A percentile compares a stretch with the other conserved stretches of the same genome.
Evolutionary conservation across 1,284 basidiomycete genomes (phyloP).

Genomic region (Irpex lacteus): DNA sequence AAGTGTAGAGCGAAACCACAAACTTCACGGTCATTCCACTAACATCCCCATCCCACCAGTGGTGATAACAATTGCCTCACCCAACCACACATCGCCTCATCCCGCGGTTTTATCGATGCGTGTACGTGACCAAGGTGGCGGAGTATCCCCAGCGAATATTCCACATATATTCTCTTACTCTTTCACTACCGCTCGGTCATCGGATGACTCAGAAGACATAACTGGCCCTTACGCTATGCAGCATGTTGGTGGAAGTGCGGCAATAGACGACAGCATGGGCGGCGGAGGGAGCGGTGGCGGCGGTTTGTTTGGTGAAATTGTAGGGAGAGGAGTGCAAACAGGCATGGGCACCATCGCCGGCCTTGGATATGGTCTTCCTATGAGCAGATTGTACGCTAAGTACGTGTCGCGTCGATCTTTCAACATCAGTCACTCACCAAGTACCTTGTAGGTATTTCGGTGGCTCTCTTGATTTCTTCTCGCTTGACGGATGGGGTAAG

Average conservation of each 20-base stretch:
- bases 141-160: slow-evolving; percentile 74
- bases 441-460: slow-evolving; percentile 63
- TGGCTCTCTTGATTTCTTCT: slow-evolving; percentile 72
- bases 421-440: not conserved
- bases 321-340: slow-evolving; percentile 71
- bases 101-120: slow-evolving; percentile 61
- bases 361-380: slow-evolving; percentile 82
- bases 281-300: slow-evolving; percentile 34
- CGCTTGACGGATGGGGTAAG: slow-evolving; percentile 80
- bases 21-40: slow-evolving; percentile 35
- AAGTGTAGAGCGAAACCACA: slow-evolving; percentile 74
- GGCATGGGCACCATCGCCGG: slow-evolving; percentile 78
- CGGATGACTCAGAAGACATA: slow-evolving; percentile 38
- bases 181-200: slow-evolving; percentile 75
- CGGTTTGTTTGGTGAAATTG: slow-evolving; percentile 73
- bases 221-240: slow-evolving; percentile 72
- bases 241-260: slow-evolving; percentile 66
- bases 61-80: slow-evolving; percentile 61
- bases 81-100: slow-evolving; percentile 18
- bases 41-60: slow-evolving; percentile 56
- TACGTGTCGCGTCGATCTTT: slow-evolving; percentile 26
- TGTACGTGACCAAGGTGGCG: slow-evolving; percentile 84
- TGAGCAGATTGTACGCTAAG: slow-evolving; percentile 80
- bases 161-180: slow-evolving; percentile 85
- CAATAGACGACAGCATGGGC: slow-evolving; percentile 31